Conservation (phyloP, 73 alveolate genomes). For the Paramecium biaurelia region DNA sequence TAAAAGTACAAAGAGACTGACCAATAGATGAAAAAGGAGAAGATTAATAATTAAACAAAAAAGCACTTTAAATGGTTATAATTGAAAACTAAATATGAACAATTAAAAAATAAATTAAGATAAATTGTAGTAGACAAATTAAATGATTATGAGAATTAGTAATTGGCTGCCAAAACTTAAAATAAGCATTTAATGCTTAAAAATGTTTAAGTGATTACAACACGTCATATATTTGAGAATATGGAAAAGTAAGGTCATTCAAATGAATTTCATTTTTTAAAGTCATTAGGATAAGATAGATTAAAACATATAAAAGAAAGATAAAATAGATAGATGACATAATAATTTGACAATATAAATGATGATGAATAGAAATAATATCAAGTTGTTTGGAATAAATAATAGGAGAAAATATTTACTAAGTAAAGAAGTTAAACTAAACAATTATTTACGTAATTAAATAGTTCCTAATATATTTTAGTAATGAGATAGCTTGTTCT, state of each 20-base stretch:
- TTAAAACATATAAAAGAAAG: not conserved
- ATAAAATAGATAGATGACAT: not conserved
- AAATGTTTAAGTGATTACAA: conserved; percentile 44
- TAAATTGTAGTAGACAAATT: conserved; percentile 48
- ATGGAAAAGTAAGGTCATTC: conserved; percentile 64
- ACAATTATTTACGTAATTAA: conserved; percentile 16
- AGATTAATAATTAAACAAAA: conserved; percentile 8
- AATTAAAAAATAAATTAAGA: conserved; percentile 42
- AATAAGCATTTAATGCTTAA: conserved; percentile 33
- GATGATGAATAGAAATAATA: not conserved
- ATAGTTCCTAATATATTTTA: not conserved
- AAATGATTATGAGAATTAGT: conserved; percentile 61
- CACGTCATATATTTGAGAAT: conserved; percentile 55
- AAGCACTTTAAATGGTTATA: conserved; percentile 60
- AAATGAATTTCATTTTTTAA: conserved; percentile 44
- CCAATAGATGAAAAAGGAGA: conserved; percentile 4
- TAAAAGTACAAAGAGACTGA: conserved; percentile 52
- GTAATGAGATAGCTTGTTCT: conserved; percentile 55
- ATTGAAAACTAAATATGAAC: conserved; percentile 59
- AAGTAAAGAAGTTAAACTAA: conserved; percentile 54
- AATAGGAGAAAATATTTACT: conserved; percentile 1
- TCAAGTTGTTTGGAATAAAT: conserved; percentile 16
- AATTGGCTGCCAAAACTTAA: not conserved
- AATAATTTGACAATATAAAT: not conserved
- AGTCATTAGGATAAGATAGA: conserved; percentile 50